Conservation (phyloP, 441 rosid genomes). For the Croton laevigatus region DNA sequence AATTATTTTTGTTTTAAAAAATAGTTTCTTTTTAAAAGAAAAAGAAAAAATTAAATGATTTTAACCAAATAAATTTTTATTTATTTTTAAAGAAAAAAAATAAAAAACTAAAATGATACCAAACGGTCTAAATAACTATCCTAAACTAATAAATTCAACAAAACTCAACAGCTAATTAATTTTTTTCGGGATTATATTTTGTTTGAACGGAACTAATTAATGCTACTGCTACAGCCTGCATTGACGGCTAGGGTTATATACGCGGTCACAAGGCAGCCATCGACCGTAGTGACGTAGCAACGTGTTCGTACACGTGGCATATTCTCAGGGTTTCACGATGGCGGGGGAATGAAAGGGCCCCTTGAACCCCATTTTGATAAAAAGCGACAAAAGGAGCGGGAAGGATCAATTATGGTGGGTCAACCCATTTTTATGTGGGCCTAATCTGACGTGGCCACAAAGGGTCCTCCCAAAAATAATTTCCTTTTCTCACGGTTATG, state of each 20-base stretch:
- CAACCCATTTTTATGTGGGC: conserved; percentile 36
- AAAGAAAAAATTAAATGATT: too few species aligned
- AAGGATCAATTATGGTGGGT: conserved; percentile 36
- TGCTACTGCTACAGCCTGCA: neutral
- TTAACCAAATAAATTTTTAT: too few species aligned
- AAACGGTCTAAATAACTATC: too few species aligned
- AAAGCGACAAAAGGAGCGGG: conserved; percentile 33
- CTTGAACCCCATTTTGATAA: neutral
- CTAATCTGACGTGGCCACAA: conserved; percentile 49
- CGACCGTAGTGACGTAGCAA: conserved; percentile 26
- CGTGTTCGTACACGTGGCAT: conserved; percentile 38
- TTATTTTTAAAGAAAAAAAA: too few species aligned
- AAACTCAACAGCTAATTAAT: too few species aligned
- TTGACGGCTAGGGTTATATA: conserved; percentile 53
- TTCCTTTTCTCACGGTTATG: neutral
- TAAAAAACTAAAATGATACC: too few species aligned
- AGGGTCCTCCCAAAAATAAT: conserved; percentile 17
- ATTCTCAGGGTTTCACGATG: conserved; percentile 18
- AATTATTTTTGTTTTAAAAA: too few species aligned
- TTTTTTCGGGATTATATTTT: too few species aligned
- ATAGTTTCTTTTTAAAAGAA: too few species aligned
- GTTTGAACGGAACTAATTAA: too few species aligned
- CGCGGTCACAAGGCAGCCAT: conserved; percentile 21
- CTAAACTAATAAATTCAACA: too few species aligned
- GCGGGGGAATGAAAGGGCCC: conserved; percentile 21